Percentiles rank a stretch among this genome's conserved stretches.
phyloP scores from a whole-genome alignment of 495 filamentous ascomycete genomes.

The Penicillium bovifimosum region DNA sequence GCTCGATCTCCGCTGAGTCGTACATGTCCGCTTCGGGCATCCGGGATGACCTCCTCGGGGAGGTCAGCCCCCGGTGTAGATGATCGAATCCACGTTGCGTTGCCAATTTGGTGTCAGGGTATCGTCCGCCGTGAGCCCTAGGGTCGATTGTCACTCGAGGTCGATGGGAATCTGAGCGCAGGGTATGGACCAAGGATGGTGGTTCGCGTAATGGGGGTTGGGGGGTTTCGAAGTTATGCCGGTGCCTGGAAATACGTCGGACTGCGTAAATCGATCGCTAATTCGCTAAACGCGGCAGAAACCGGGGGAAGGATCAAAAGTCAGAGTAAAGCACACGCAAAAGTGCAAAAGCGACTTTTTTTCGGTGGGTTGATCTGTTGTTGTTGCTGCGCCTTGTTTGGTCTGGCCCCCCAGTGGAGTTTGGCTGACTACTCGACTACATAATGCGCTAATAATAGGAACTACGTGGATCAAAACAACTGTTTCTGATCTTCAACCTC shows the following conservation, averaged over 20 bases:
- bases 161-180: not conserved
- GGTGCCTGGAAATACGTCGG: conserved; percentile 13
- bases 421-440: conserved; percentile 7
- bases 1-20: conserved; percentile 20
- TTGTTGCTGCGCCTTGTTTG: conserved; percentile 28
- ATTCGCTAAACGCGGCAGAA: conserved; percentile 1
- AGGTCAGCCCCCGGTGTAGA: conserved; percentile 41
- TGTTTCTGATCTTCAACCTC: no score
- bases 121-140: conserved; percentile 4
- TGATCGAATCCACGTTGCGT: conserved; percentile 42
- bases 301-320: not conserved
- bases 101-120: conserved; percentile 14
- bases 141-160: not conserved
- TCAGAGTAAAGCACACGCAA: not conserved
- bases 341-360: conserved; percentile 1
- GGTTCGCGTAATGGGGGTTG: not conserved
- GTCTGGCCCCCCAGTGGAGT: conserved; percentile 25
- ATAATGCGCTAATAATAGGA: conserved; percentile 4
- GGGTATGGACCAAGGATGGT: not conserved
- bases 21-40: conserved; percentile 32
- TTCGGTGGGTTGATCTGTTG: not conserved
- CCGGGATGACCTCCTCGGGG: conserved; percentile 45
- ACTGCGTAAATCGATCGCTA: not conserved
- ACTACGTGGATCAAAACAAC: no score
- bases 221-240: conserved; percentile 3